Base-by-base conservation (phyloP, 192 early-diverging fungal genomes). In the Lobosporangium transversale region DNA sequence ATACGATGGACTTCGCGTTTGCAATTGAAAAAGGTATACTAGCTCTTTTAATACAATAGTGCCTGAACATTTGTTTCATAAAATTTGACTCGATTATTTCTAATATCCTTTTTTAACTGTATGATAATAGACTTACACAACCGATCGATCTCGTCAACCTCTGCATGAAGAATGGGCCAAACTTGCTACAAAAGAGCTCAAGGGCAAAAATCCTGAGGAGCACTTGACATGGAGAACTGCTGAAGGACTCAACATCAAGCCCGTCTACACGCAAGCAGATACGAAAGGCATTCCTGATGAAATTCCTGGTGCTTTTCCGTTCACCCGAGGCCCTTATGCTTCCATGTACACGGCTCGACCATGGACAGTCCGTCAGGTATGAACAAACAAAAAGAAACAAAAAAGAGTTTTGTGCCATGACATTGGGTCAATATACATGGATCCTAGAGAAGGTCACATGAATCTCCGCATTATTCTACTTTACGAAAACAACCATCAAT, bases 331-430 rank as follows among this genome's bases (percentile, higher is more conserved):
- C 12, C 89, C 89, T 1, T 90, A 89, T 55, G 92, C 92, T 0
- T 93, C 91, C 52, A 94, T 95, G 91, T 94, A 92, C 83, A 93
- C 92, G 2, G 81, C 87, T 37, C 79, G 90, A 14, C 92, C 93
- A 32, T 95, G 94, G 94, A 95, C 94, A 8, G 89, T 95, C 78
- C 89, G 94, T 12, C 91, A 92, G 82, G 89, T 90, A 51, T 33
- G 42, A 35, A 14, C 21, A 58, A 18, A 33, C 2, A 40, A 8
- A 11, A 31, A 20, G 21, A 12, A 10, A n/a, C 30, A 40, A 14
- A 40, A 7, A 14, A 40, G 37, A 40, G 37, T 40, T 14, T 40
- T 7, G 37, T 7, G 37, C 7, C 37, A 10, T 40, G 7, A 40
- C 37, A 40, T n/a, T n/a, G n/a, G n/a, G n/a, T n/a, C n/a, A n/a